Evolutionary conservation across 1,284 basidiomycete genomes (phyloP), one percentile per base, ranked within the genome.

Genomic region (Vanrija pseudolonga): DNA sequence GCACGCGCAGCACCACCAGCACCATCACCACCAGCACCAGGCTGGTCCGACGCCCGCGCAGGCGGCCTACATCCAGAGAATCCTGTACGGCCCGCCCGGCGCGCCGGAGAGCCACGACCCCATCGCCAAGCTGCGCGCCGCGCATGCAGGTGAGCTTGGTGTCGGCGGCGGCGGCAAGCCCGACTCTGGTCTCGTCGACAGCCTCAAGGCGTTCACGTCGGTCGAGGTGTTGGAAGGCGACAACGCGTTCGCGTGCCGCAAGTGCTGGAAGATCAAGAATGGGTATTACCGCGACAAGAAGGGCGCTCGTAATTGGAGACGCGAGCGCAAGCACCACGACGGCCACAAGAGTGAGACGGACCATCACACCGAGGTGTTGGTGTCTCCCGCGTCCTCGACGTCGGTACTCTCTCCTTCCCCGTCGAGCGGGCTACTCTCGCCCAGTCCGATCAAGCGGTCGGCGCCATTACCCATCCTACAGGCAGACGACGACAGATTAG

Each of bases 181-280:
- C 26, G 61, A 56, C 42, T 64, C 57, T 6, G 80, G 79, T 19
- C 62, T 84, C 14, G 73, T 80, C 45, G 77, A 79, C 53, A 90
- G 88, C 59, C 75, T 97, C 56, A 81, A 85, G 57, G 82, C 88
- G 74, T 97, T 97, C 73, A 96, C 91, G 0, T 80, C 86, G 4
- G 91, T 95, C 19, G 93, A 97, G 69, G 83, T 91, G 7, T 77
- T 97, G 26, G 90, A 96, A 62, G 91, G 90, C 1, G 91, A 95
- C 63, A 96, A 97, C 66, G 88, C 86, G 77, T 94, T 96, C 58
- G 90, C 91, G 0, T 97, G 93, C 73, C 82, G 88, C 63, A 82
- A 87, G 53, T 97, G 93, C 77, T 97, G 93, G 93, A 90, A 91
- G 77, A 63, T 73, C 62, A 74, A 75, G 58, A 65, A 64, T 26